phyloP scores from a whole-genome alignment of 2,329 filamentous ascomycete species.

The Cercospora sp. region DNA sequence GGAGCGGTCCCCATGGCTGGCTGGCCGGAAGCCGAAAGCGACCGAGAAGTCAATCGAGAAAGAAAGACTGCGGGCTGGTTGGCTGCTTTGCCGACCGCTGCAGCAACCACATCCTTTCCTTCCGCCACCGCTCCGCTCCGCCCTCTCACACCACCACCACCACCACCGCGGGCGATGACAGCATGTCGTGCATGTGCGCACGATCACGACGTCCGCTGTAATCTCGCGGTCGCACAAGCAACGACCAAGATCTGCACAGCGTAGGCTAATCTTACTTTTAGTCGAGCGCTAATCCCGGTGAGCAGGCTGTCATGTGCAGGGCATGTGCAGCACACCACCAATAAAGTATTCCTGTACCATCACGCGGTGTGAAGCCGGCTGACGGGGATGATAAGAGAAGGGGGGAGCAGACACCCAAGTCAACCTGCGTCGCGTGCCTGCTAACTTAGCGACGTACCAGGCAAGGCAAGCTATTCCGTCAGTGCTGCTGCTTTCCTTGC shows the following conservation, averaged over 20 bases:
- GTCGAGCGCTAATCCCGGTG: constrained; percentile 10
- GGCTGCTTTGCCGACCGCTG: constrained; percentile 1
- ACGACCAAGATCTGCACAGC: constrained; percentile 12
- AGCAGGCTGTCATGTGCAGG: constrained; percentile 15
- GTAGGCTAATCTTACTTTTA: constrained; percentile 14
- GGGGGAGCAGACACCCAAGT: background rate
- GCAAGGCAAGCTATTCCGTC: constrained; percentile 6
- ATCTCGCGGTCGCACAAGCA: constrained; percentile 13
- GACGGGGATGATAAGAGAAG: constrained; percentile 13
- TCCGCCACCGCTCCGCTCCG: background rate
- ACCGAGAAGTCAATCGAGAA: background rate
- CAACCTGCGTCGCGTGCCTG: constrained; percentile 11
- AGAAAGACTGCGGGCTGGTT: background rate
- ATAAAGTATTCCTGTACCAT: constrained; percentile 13
- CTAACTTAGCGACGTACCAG: constrained; percentile 3
- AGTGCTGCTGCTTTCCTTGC: constrained; percentile 3
- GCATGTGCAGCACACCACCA: constrained; percentile 13
- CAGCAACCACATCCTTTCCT: background rate
- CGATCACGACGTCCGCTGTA: constrained; percentile 1
- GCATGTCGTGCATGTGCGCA: background rate
- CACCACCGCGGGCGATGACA: background rate
- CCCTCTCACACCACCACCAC: background rate
- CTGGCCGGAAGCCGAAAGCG: background rate
- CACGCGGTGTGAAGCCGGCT: constrained; percentile 9
- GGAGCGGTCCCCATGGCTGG: background rate